Evolutionary conservation across 2,329 filamentous ascomycete genomes (phyloP), one percentile per base, ranked within the genome.

Genomic region (Daldinia sp.): DNA sequence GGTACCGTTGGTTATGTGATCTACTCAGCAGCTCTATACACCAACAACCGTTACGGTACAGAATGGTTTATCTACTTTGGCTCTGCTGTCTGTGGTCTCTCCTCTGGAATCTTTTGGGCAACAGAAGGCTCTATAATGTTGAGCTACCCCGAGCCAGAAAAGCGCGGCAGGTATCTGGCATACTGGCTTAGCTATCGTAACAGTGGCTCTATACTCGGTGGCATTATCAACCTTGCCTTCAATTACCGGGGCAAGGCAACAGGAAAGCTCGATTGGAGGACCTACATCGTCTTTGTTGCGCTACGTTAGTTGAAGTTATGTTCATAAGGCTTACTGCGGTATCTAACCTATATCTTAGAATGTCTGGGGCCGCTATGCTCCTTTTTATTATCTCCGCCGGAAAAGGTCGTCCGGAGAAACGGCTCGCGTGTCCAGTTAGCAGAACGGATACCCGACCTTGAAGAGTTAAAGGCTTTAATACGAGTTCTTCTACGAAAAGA

Each of bases 281-380:
- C 60, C 6, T 63, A 63, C 13, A 63, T 63, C 53, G 60, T 63
- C 33, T 62, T 62, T 48, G 60, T 63, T 57, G 60, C 42, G 30
- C 54, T 63, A 13, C 60, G 60, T 63, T 28, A 51, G 60, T 57
- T 35, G 7, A n/a, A 58, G 26, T 4, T 35, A 18, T 63, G n/a
- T 3, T 18, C 12, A 15, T 51, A 20, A 28, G 3, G 15, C n/a
- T 7, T 48, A 28, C 23, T 4, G 7, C 13, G 20, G 5, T 15
- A 5, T 50, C 46, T 50, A 50, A 50, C 26, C 3, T 50, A 50
- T 15, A 18, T n/a, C n/a, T 30, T 50, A 50, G 53, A 63, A 28
- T 63, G 60, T 30, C 33, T 63, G 33, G 60, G 60, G 20, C 60
- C 53, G 13, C n/a, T 48, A 37, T 63, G 35, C 10, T 63, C 53